These are phyloP conservation scores for Umbellularia californica DNA, from an alignment of 164 flowering plant genomes.

Conservation along the genomic window DNA sequence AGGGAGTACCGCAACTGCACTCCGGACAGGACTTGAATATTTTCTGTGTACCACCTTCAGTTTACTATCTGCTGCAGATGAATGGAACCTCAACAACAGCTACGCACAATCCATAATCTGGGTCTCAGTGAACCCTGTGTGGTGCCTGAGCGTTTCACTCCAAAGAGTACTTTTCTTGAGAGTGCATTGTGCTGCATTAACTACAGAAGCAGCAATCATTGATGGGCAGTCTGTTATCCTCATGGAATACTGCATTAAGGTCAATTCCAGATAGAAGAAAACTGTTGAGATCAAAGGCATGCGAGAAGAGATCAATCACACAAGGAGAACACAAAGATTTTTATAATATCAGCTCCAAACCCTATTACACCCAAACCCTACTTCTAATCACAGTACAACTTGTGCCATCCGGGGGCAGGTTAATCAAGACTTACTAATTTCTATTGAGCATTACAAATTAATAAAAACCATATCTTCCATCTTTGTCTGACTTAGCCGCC, in stretches of 20 bases:
- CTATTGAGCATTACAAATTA: no score
- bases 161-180: conserved; percentile 55
- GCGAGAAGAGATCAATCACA: no score
- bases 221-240: conserved; percentile 54
- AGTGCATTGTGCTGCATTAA: conserved; percentile 73
- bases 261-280: conserved; percentile 66
- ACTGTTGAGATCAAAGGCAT: no score
- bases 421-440: no score
- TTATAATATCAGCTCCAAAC: no score
- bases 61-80: conserved; percentile 35
- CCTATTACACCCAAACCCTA: no score
- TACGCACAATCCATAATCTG: conserved; percentile 76
- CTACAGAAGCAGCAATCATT: conserved; percentile 87
- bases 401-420: no score
- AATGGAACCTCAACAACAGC: conserved; percentile 48
- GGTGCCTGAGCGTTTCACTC: conserved; percentile 67
- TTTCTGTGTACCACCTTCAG: conserved; percentile 54
- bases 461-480: conserved; percentile 75
- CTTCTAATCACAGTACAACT: no score
- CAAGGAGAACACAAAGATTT: no score
- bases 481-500: conserved; percentile 37
- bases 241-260: conserved; percentile 61
- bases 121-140: conserved; percentile 68
- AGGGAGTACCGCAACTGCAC: conserved; percentile 53
- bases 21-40: conserved; percentile 44